phyloP scores from a whole-genome alignment of 2,329 filamentous ascomycete species.

The Aspergillus sp. region DNA sequence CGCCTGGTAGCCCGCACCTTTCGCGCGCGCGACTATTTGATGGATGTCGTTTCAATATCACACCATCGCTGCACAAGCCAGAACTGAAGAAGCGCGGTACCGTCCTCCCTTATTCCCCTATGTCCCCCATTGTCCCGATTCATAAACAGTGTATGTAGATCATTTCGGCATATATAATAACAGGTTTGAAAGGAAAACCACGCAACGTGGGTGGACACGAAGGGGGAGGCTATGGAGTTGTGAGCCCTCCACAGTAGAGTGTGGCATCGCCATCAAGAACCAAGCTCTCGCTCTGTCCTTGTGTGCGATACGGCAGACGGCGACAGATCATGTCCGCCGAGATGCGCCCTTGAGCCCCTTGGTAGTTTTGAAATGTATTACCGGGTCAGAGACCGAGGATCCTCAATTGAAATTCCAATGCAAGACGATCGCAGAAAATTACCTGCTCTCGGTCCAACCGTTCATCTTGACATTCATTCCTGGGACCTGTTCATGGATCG shows the following conservation, averaged over 20 bases:
- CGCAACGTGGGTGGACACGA: conserved; percentile 6
- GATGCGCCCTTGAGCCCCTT: neutral
- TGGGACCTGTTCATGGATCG: conserved; percentile 32
- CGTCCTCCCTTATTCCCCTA: conserved; percentile 4
- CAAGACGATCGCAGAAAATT: neutral
- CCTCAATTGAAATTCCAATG: neutral
- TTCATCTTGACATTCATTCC: conserved; percentile 41
- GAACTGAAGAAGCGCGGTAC: conserved; percentile 6
- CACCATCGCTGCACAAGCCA: neutral
- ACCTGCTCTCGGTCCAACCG: conserved; percentile 38
- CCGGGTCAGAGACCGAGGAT: neutral
- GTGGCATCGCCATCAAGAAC: neutral
- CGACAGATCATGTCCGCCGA: neutral
- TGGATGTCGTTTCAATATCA: too few relatives aligned
- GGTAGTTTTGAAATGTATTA: neutral
- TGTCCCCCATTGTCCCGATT: conserved; percentile 8
- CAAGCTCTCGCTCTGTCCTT: neutral
- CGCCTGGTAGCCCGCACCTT: neutral
- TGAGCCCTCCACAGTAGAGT: neutral
- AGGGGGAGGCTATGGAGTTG: neutral
- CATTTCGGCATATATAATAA: conserved; percentile 27
- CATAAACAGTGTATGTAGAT: conserved; percentile 26
- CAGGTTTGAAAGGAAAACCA: conserved; percentile 19
- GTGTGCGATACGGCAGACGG: neutral
- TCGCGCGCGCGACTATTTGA: neutral